phyloP scores from a whole-genome alignment of 768 basidiomycete genomes.

The Kondoa subrosea region DNA sequence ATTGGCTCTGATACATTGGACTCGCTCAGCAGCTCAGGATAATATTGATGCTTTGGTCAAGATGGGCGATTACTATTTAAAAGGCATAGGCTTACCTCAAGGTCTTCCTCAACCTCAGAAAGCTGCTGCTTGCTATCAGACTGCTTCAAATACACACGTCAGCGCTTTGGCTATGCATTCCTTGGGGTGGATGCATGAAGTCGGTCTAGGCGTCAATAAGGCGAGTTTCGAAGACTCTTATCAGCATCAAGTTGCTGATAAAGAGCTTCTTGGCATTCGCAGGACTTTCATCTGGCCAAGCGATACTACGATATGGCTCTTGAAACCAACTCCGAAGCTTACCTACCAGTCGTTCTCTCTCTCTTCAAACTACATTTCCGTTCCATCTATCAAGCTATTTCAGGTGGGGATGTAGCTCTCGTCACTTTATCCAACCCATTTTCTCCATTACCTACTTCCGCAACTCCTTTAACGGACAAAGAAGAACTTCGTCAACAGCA shows the following conservation, averaged over 20 bases:
- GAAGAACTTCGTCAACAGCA: background rate
- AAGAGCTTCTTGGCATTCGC: background rate
- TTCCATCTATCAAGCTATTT: conserved; percentile 42
- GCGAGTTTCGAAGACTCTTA: conserved; percentile 32
- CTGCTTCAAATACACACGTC: conserved; percentile 76
- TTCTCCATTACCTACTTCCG: background rate
- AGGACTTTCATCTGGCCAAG: conserved; percentile 95
- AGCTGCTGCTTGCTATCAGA: conserved; percentile 83
- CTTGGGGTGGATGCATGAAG: conserved; percentile 98
- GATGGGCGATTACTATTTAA: conserved; percentile 93
- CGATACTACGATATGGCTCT: conserved; percentile 80
- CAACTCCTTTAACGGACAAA: background rate
- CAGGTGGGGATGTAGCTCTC: conserved; percentile 16
- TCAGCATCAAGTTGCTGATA: too few relatives aligned
- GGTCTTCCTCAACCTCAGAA: conserved; percentile 55
- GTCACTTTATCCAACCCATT: conserved; percentile 15
- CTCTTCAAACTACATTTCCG: conserved; percentile 62
- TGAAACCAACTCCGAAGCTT: conserved; percentile 75
- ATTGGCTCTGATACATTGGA: conserved; percentile 82
- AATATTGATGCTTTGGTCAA: conserved; percentile 96
- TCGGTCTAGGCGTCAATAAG: conserved; percentile 77
- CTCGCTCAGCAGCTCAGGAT: conserved; percentile 75
- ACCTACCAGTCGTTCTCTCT: conserved; percentile 68
- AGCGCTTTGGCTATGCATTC: conserved; percentile 98
- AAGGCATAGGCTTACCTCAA: conserved; percentile 59